Conservation (phyloP, 495 filamentous ascomycete genomes). For the Cenococcum geophilum region DNA sequence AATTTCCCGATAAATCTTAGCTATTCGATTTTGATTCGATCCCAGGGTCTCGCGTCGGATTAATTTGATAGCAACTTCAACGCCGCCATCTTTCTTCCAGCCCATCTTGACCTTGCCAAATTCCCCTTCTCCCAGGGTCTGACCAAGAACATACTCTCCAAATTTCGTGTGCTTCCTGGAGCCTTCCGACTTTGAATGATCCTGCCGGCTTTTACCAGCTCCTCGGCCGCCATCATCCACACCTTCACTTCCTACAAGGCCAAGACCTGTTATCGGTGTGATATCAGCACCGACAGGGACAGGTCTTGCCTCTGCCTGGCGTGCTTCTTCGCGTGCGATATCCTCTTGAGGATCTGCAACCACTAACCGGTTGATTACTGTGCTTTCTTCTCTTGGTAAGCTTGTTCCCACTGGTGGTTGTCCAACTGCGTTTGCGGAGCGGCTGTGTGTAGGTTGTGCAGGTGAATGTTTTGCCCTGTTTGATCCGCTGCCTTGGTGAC, state of each 20-base stretch:
- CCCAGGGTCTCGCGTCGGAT: conserved; percentile 86
- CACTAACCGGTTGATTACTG: conserved; percentile 70
- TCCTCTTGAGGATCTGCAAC: conserved; percentile 76
- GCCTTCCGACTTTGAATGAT: conserved; percentile 54
- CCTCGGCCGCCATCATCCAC: conserved; percentile 58
- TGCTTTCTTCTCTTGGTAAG: conserved; percentile 57
- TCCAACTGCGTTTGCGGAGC: conserved; percentile 41
- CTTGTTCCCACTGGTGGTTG: conserved; percentile 40
- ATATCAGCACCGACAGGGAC: conserved; percentile 45
- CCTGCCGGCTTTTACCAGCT: conserved; percentile 66
- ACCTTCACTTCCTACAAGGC: conserved; percentile 48
- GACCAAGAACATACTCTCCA: conserved; percentile 89
- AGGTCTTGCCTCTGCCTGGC: conserved; percentile 57
- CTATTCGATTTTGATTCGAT: conserved; percentile 75
- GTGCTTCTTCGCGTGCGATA: conserved; percentile 67
- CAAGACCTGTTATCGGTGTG: conserved; percentile 50
- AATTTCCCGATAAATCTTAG: conserved; percentile 97
- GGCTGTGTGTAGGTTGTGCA: conserved; percentile 38
- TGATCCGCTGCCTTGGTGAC: conserved; percentile 32
- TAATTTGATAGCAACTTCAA: conserved; percentile 96
- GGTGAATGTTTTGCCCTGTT: conserved; percentile 24
- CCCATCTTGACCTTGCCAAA: conserved; percentile 99
- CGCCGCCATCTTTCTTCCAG: conserved; percentile 94
- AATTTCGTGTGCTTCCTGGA: conserved; percentile 75
- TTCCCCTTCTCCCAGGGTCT: conserved; percentile 96